Percentiles rank a stretch among this genome's conserved stretches.
Evolutionary conservation across 306 rosid genomes (phyloP).

Genomic region (Cucurbita pepo): DNA sequence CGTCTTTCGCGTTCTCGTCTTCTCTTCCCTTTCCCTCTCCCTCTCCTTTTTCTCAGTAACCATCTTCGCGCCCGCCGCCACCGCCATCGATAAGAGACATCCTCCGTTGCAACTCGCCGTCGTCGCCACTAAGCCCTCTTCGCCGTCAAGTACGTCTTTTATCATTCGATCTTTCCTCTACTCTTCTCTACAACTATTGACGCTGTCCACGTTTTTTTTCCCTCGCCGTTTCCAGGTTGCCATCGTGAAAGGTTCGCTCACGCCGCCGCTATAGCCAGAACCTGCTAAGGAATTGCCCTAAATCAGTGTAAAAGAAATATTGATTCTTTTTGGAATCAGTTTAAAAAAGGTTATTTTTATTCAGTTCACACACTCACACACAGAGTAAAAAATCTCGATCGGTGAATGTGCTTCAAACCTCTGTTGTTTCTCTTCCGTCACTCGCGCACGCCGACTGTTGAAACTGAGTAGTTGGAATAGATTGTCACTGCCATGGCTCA

Average conservation of each 20-base stretch:
- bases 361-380: too few species aligned
- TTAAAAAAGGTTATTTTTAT: neutral
- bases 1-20: neutral
- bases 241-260: neutral
- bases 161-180: too few species aligned
- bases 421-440: neutral
- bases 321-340: neutral
- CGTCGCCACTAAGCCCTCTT: too few species aligned
- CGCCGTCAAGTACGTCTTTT: neutral
- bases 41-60: neutral
- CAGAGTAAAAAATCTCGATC: neutral
- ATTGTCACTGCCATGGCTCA: neutral
- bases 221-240: neutral
- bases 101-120: too few species aligned
- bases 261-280: neutral
- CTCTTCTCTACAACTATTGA: too few species aligned
- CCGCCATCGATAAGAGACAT: neutral
- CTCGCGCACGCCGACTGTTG: neutral
- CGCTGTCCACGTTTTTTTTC: neutral
- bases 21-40: neutral
- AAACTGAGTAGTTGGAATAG: neutral
- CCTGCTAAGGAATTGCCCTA: neutral
- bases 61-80: neutral
- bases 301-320: neutral
- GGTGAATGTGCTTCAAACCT: neutral